phyloP scores from a whole-genome alignment of 306 rosid genomes.

The Pyrus communis region DNA sequence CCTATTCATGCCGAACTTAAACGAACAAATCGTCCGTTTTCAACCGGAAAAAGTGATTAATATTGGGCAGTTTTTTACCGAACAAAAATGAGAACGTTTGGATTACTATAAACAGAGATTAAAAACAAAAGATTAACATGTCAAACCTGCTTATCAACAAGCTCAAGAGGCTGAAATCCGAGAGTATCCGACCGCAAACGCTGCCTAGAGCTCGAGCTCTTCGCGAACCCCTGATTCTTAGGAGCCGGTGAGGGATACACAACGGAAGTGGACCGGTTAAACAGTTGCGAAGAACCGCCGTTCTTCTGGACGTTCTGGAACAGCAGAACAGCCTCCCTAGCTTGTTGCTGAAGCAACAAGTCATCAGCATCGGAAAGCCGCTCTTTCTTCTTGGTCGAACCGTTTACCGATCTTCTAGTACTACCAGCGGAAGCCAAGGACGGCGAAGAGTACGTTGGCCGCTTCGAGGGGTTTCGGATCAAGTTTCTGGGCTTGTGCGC shows the following conservation, averaged over 20 bases:
- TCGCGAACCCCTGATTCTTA: background rate
- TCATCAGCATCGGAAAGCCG: background rate
- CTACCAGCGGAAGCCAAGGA: background rate
- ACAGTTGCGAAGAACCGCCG: background rate
- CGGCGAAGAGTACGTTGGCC: background rate
- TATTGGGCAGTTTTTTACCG: no score
- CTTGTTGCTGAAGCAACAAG: conserved; percentile 15
- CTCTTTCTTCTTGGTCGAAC: conserved; percentile 4
- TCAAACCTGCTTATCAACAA: conserved; percentile 15
- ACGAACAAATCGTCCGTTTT: no score
- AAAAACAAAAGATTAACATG: background rate
- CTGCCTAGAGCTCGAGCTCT: conserved; percentile 19
- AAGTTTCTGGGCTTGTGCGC: background rate
- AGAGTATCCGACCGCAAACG: conserved; percentile 6
- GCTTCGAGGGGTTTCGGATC: background rate
- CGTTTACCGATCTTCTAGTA: background rate
- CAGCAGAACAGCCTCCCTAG: conserved; percentile 21
- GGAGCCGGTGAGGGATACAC: conserved; percentile 7
- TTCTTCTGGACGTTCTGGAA: conserved; percentile 16
- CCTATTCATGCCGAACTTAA: no score
- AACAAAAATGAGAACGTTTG: no score
- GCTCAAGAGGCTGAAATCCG: conserved; percentile 18
- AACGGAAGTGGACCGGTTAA: conserved; percentile 24
- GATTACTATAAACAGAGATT: background rate
- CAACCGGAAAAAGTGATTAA: no score